Evolutionary conservation across 1,284 basidiomycete species (phyloP), one percentile per base, ranked within the genome.

Genomic region (Cryptococcus jaspeensis): DNA sequence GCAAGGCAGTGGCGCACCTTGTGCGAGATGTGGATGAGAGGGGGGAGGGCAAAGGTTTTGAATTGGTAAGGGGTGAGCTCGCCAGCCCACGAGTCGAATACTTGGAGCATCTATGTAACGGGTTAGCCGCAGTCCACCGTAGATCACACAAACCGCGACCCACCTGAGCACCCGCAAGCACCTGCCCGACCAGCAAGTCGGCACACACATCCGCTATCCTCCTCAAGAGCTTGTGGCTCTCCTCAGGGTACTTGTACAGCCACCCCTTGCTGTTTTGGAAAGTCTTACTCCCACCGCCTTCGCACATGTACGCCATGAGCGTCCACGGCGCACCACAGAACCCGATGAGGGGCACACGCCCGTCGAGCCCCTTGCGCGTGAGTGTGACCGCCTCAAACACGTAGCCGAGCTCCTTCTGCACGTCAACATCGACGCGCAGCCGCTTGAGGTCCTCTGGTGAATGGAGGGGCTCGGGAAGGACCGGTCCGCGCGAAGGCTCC

Each of bases 251-350:
- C 72, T 87, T 87, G 81, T 90, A 96, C 15, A 95, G 75, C 93
- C 94, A 98, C 2, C 86, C 85, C 80, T 98, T 97, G 32, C 85
- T 84, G 76, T 91, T 91, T 63, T 90, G 87, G 66, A 90, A 85
- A 20, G 89, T 90, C 80, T 92, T 92, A 75, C 84, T 89, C 15
- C 88, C 87, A 6, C 92, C 93, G 15, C 93, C 94, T 75, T 96
- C 93, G 66, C 94, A 84, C 94, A 97, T 98, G 78, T 97, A 97
- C 42, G 87, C 85, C 80, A 98, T 93, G 53, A 97, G 82, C 18
- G 94, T 97, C 94, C 94, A 97, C 1, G 93, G 94, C 0, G 92
- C 92, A 49, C 94, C 93, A 69, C 86, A 90, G 79, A 98, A 98
- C 5, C 93, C 93, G 67, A 98, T 94, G 59, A 98, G 81, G 16